Base-by-base conservation (phyloP, 139 green algal genomes). In the Picochlorum sp. region DNA sequence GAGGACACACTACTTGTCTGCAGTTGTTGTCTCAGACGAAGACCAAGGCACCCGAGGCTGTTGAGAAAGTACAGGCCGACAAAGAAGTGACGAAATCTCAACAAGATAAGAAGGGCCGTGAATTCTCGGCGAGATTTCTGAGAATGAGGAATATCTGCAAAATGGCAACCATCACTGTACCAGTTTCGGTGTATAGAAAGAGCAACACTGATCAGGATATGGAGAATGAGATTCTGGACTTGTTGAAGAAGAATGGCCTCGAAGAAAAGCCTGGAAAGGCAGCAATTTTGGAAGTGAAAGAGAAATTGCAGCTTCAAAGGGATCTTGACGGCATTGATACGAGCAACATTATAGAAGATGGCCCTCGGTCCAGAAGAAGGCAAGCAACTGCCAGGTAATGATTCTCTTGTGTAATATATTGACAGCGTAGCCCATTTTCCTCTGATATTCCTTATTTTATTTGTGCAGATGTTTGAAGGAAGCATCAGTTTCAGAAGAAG, bases 251-350 rank as follows among this genome's bases (percentile, higher is more conserved):
- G 45, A 49, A 79, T 37, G 73, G 63, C 4, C 68, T 79, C 24
- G 21, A 50, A n/a, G 65, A 26, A 1, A 21, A 58, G 7, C 21
- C 64, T 24, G 64, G 70, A 50, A 31, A 57, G 45, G n/a, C 49
- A 14, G 66, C 66, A 18, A 59, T 78, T 9, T 28, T 28, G 6
- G 13, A 47, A 18, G 81, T 63, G 20, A 77, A 71, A 62, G 28
- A n/a, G 54, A 63, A 57, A 49, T 62, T 88, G 28, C 62, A 78
- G 45, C 49, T 68, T 37, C 60, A 86, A 58, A 61, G 75, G 2
- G 84, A 91, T 49, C 54, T 91, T 55, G 84, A 90, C 7, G 84
- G 84, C 26, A 91, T 91, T 54, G 84, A 91, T 71, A 80, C 67
- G 4, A 83, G 69, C 63, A 91, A 91, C 74, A 90, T 90, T 72